A percentile compares a stretch with the other conserved stretches of the same genome.
These are phyloP conservation scores for Salmacisia buchloeana DNA, from an alignment of 1,284 basidiomycete species.

Conservation along the genomic window DNA sequence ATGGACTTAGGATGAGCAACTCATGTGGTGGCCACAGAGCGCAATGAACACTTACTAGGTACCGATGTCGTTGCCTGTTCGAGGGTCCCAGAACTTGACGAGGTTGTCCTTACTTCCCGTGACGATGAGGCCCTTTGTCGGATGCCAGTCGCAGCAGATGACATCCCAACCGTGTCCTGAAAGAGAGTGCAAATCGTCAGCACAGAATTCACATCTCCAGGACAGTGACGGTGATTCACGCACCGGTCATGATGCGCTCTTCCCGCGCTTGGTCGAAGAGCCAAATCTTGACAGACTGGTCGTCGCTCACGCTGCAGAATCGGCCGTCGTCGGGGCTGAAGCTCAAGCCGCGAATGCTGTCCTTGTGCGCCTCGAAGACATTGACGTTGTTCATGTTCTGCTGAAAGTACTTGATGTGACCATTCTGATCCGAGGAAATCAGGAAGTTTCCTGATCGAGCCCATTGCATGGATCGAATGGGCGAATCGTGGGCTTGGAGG, in stretches of 20 bases:
- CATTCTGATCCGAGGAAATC: conserved; percentile 84
- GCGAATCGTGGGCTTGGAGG: conserved; percentile 90
- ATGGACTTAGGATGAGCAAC: neutral
- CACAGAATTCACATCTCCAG: conserved; percentile 59
- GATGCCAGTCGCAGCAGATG: conserved; percentile 97
- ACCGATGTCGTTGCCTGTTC: conserved; percentile 17
- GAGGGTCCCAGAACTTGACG: conserved; percentile 98
- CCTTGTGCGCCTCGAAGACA: conserved; percentile 74
- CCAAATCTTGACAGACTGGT: conserved; percentile 90
- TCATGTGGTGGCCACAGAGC: neutral
- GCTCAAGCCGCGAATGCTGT: conserved; percentile 73
- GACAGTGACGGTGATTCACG: conserved; percentile 53
- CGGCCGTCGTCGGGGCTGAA: conserved; percentile 86
- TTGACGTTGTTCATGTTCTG: conserved; percentile 98
- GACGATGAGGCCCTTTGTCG: conserved; percentile 85
- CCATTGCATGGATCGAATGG: conserved; percentile 83
- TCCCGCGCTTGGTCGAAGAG: conserved; percentile 83
- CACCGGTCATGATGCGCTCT: conserved; percentile 54
- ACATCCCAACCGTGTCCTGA: conserved; percentile 99
- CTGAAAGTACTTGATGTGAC: conserved; percentile 96
- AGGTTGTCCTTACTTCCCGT: conserved; percentile 95
- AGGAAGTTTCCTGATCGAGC: conserved; percentile 85
- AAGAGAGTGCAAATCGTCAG: neutral
- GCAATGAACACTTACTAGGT: conserved; percentile 13
- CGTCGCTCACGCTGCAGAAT: conserved; percentile 91